Conservation (phyloP, 1,284 basidiomycete species). For the Malassezia globosa region DNA sequence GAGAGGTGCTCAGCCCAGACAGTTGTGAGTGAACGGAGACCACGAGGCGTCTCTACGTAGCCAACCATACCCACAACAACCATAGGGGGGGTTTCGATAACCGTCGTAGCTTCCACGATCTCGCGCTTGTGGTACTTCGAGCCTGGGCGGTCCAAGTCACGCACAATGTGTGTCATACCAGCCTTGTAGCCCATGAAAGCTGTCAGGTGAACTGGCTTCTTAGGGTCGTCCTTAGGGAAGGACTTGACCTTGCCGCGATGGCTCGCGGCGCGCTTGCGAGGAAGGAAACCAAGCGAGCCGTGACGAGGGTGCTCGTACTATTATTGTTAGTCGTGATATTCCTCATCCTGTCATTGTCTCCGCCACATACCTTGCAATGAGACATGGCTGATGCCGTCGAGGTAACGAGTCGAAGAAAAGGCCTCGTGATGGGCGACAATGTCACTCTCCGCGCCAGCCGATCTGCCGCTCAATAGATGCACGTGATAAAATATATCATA, state of each 20-base stretch:
- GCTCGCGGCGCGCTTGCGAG: slow-evolving; percentile 46
- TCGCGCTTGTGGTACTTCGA: slow-evolving; percentile 59
- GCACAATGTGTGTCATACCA: slow-evolving; percentile 98
- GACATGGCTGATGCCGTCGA: slow-evolving; percentile 20
- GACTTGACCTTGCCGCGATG: slow-evolving; percentile 46
- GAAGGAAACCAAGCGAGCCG: slow-evolving; percentile 47
- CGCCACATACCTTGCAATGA: slow-evolving; percentile 18
- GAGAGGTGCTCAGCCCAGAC: slow-evolving; percentile 60
- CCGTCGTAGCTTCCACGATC: slow-evolving; percentile 92
- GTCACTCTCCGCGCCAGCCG: not conserved
- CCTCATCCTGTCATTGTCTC: not conserved
- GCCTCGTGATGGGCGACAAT: not conserved
- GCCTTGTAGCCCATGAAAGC: slow-evolving; percentile 99
- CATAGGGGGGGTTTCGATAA: slow-evolving; percentile 95
- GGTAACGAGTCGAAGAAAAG: slow-evolving; percentile 18
- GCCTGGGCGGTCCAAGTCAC: slow-evolving; percentile 96
- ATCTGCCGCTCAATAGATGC: not conserved
- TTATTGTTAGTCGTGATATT: slow-evolving; percentile 7
- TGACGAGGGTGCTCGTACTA: slow-evolving; percentile 47
- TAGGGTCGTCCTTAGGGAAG: slow-evolving; percentile 78
- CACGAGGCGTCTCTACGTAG: slow-evolving; percentile 98
- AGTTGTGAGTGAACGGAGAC: slow-evolving; percentile 70
- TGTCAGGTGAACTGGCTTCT: slow-evolving; percentile 97
- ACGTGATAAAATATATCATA: slow-evolving; percentile 2
- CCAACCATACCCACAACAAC: slow-evolving; percentile 97